phyloP scores from a whole-genome alignment of 2,329 filamentous ascomycete species.

The Septoria petroselini region DNA sequence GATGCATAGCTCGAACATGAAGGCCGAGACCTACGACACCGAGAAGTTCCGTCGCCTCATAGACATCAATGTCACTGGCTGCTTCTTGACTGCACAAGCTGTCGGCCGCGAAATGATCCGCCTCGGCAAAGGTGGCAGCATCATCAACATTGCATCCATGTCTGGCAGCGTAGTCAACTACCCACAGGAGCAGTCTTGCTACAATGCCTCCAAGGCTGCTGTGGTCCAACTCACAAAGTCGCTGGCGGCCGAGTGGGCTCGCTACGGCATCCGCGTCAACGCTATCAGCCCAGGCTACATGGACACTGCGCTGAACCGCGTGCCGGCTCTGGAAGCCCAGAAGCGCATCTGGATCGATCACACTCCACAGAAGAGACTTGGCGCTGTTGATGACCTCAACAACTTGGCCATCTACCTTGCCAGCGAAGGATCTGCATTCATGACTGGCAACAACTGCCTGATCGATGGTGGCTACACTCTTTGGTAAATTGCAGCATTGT shows the following conservation, averaged over 20 bases:
- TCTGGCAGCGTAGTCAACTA: constrained; percentile 46
- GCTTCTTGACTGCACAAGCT: constrained; percentile 70
- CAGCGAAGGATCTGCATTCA: constrained; percentile 68
- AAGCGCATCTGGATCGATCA: constrained; percentile 76
- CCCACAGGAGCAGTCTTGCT: constrained; percentile 74
- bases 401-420: constrained; percentile 73
- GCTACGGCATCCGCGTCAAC: constrained; percentile 77
- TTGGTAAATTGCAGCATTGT: constrained; percentile 37
- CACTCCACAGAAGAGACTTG: constrained; percentile 71
- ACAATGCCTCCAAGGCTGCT: constrained; percentile 80
- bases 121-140: constrained; percentile 66
- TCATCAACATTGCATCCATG: constrained; percentile 72
- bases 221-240: constrained; percentile 77
- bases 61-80: constrained; percentile 78
- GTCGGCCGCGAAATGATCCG: constrained; percentile 61
- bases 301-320: constrained; percentile 77
- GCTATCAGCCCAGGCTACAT: constrained; percentile 83
- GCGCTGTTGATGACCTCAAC: constrained; percentile 72
- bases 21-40: constrained; percentile 71
- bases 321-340: constrained; percentile 72
- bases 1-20: constrained; percentile 67
- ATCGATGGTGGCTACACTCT: constrained; percentile 69
- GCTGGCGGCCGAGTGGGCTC: constrained; percentile 79
- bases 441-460: constrained; percentile 72
- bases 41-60: constrained; percentile 75